Evolutionary conservation across 495 filamentous ascomycete species (phyloP).

Genomic region (Neurospora sp.): DNA sequence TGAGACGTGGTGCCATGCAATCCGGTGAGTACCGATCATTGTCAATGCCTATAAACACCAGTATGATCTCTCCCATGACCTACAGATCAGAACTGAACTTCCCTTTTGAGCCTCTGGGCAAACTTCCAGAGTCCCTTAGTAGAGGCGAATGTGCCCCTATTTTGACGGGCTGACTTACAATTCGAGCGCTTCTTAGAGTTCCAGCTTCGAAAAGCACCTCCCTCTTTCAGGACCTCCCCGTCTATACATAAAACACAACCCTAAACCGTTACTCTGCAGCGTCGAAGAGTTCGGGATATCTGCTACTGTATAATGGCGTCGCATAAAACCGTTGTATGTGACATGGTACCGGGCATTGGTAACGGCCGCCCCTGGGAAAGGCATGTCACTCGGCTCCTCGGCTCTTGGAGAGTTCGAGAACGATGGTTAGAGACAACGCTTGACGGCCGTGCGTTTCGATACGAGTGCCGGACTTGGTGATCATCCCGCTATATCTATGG

Average conservation of each 20-base stretch:
- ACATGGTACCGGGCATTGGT: not conserved
- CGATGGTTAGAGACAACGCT: not conserved
- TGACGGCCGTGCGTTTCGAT: not conserved
- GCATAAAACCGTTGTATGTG: not conserved
- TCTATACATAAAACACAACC: not conserved
- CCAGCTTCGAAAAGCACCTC: not conserved
- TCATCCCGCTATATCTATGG: not conserved
- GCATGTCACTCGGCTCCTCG: not conserved
- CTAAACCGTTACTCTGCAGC: not conserved
- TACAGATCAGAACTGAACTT: not conserved
- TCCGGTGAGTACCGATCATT: not conserved
- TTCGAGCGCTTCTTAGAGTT: not conserved
- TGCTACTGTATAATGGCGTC: not conserved
- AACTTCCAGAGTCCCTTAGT: not conserved
- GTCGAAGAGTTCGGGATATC: not conserved
- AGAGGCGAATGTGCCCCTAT: not conserved
- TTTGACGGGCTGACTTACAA: not conserved
- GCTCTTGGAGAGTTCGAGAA: not conserved
- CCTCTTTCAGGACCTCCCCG: not conserved
- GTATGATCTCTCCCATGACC: not conserved
- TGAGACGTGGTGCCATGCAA: not conserved
- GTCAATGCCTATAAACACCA: not conserved
- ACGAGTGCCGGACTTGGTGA: not conserved
- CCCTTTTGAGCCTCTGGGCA: not conserved
- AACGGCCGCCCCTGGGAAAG: not conserved